A percentile compares a stretch with the other conserved stretches of the same genome.
These are phyloP conservation scores for Apiotrichum sp. DNA, from an alignment of 1,284 basidiomycete species.

Conservation along the genomic window DNA sequence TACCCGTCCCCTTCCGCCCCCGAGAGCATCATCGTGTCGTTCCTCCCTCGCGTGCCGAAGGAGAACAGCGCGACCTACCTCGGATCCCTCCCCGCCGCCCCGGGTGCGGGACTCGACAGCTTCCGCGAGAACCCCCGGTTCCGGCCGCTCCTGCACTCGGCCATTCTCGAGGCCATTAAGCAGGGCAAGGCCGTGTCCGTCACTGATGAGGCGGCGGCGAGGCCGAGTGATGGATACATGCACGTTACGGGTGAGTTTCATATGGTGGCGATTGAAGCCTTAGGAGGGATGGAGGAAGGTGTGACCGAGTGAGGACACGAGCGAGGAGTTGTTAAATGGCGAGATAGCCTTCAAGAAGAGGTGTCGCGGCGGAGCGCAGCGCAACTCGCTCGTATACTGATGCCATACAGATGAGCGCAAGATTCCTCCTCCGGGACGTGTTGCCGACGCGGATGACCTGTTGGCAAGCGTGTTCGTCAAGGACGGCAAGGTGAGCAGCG, in stretches of 20 bases:
- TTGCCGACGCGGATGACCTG: slow-evolving; percentile 46
- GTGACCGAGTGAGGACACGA: too few relatives aligned
- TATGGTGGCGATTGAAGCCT: neutral
- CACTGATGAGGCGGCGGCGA: slow-evolving; percentile 35
- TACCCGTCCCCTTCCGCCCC: neutral
- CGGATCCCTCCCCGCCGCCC: slow-evolving; percentile 33
- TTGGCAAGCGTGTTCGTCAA: slow-evolving; percentile 44
- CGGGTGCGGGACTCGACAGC: slow-evolving; percentile 29
- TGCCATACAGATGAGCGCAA: slow-evolving; percentile 37
- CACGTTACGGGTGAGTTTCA: slow-evolving; percentile 39
- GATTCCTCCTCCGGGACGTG: slow-evolving; percentile 42
- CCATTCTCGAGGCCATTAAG: slow-evolving; percentile 24
- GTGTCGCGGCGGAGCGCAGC: too few relatives aligned
- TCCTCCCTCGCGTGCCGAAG: slow-evolving; percentile 27
- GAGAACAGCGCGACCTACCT: slow-evolving; percentile 17
- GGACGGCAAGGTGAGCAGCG: slow-evolving; percentile 35
- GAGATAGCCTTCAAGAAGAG: too few relatives aligned
- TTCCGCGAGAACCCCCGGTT: slow-evolving; percentile 36
- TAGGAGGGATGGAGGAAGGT: too few relatives aligned
- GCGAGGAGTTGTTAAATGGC: too few relatives aligned
- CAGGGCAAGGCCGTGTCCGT: slow-evolving; percentile 22
- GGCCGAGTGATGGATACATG: slow-evolving; percentile 45
- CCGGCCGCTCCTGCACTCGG: slow-evolving; percentile 24
- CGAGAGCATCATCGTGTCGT: slow-evolving; percentile 24
- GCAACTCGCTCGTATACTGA: neutral